These are phyloP conservation scores for Euphorbia lathyris DNA, from an alignment of 345 rosid genomes.

Conservation along the genomic window DNA sequence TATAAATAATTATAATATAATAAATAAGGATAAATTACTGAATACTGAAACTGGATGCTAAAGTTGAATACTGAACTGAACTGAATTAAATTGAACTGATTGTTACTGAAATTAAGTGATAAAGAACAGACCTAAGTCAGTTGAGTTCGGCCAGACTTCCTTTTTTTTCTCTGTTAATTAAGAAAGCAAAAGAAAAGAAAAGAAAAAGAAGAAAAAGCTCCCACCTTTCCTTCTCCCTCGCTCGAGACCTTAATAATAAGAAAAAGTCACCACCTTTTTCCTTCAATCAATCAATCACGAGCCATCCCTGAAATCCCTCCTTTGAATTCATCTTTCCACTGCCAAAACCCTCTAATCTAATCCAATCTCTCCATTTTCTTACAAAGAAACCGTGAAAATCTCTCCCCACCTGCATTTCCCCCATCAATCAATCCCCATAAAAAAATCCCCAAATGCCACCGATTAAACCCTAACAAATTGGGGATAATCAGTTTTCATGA, in stretches of 20 bases:
- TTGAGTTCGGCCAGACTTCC: conserved; percentile 16
- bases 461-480: conserved; percentile 9
- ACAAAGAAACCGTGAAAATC: conserved; percentile 2
- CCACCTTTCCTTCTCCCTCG: background rate
- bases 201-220: background rate
- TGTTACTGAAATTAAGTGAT: too few relatives aligned
- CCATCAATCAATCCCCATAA: too few relatives aligned
- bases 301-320: conserved; percentile 67
- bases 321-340: conserved; percentile 59
- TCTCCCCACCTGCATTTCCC: conserved; percentile 25
- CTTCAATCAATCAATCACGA: conserved; percentile 83
- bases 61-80: too few relatives aligned
- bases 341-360: too few relatives aligned
- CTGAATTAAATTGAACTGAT: too few relatives aligned
- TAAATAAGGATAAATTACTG: too few relatives aligned
- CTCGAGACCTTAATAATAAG: background rate
- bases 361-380: conserved; percentile 25
- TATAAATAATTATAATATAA: too few relatives aligned
- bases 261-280: conserved; percentile 29
- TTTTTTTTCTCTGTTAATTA: background rate
- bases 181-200: too few relatives aligned
- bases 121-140: too few relatives aligned
- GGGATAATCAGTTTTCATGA: conserved; percentile 39
- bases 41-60: too few relatives aligned
- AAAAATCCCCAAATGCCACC: too few relatives aligned